Percentiles rank a stretch among this genome's conserved stretches.
These are phyloP conservation scores for Penicillium sp. DNA, from an alignment of 2,329 filamentous ascomycete genomes.

Conservation along the genomic window DNA sequence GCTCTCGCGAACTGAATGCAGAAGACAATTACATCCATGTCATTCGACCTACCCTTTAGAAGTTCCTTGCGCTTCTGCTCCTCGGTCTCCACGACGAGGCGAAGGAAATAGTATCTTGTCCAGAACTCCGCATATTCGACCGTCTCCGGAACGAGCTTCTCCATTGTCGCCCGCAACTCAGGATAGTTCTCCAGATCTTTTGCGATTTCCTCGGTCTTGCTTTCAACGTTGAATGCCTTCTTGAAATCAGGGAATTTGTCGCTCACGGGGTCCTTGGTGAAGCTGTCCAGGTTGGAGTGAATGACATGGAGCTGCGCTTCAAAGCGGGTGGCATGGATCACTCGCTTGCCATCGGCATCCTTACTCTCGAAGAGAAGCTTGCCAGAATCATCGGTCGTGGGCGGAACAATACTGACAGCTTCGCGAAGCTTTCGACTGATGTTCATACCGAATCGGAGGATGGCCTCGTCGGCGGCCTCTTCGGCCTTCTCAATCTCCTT, in stretches of 20 bases:
- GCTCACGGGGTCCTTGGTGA: conserved; percentile 72
- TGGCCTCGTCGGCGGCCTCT: conserved; percentile 90
- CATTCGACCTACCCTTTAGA: conserved; percentile 65
- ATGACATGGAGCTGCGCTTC: conserved; percentile 95
- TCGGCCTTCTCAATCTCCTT: conserved; percentile 88
- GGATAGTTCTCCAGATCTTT: conserved; percentile 77
- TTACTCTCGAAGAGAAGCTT: conserved; percentile 88
- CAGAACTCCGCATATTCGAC: conserved; percentile 90
- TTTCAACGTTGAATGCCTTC: conserved; percentile 68
- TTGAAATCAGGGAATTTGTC: conserved; percentile 70
- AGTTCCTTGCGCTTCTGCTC: conserved; percentile 84
- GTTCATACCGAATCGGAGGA: conserved; percentile 84
- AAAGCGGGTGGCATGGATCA: conserved; percentile 90
- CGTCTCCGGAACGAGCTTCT: conserved; percentile 86
- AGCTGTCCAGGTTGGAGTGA: conserved; percentile 75
- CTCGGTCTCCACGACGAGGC: conserved; percentile 87
- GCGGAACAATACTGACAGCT: conserved; percentile 80
- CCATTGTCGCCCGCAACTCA: conserved; percentile 83
- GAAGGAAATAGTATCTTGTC: conserved; percentile 90
- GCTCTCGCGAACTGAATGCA: background rate
- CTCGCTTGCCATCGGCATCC: conserved; percentile 78
- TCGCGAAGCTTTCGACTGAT: conserved; percentile 85
- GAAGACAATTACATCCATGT: too few species aligned
- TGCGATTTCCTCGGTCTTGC: conserved; percentile 77
- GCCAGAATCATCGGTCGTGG: conserved; percentile 47